These are phyloP conservation scores for Endocalyx cinctus DNA, from an alignment of 2,329 filamentous ascomycete genomes.

Conservation along the genomic window DNA sequence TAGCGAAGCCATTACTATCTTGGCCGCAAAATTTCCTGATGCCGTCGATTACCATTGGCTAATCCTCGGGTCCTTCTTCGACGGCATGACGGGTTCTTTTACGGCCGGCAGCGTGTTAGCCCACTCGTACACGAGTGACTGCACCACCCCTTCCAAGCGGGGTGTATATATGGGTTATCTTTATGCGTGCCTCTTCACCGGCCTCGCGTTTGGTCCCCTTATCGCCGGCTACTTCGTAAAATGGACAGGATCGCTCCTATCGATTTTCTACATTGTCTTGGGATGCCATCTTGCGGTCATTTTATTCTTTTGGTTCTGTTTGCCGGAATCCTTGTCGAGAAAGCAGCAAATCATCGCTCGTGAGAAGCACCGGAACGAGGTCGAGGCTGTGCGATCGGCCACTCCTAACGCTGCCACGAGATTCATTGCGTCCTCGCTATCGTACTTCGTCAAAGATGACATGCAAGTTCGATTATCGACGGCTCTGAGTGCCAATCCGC, in stretches of 20 bases:
- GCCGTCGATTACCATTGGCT: slow-evolving; percentile 72
- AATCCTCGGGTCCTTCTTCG: slow-evolving; percentile 69
- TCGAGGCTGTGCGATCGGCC: slow-evolving; percentile 26
- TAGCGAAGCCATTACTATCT: slow-evolving; percentile 71
- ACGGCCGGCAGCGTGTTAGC: slow-evolving; percentile 72
- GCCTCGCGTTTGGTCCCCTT: slow-evolving; percentile 83
- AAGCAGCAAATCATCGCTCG: slow-evolving; percentile 66
- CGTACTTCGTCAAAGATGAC: slow-evolving; percentile 14
- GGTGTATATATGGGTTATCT: slow-evolving; percentile 85
- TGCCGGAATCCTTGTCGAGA: slow-evolving; percentile 81
- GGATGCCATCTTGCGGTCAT: slow-evolving; percentile 71
- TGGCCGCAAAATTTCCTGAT: slow-evolving; percentile 72
- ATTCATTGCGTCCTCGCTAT: slow-evolving; percentile 14
- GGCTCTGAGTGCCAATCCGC: slow-evolving; percentile 55
- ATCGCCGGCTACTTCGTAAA: slow-evolving; percentile 76
- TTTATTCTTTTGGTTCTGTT: slow-evolving; percentile 61
- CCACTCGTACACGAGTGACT: slow-evolving; percentile 87
- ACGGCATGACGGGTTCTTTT: slow-evolving; percentile 85
- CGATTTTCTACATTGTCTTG: slow-evolving; percentile 80
- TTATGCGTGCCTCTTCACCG: slow-evolving; percentile 81
- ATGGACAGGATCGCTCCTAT: slow-evolving; percentile 67
- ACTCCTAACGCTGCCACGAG: slow-evolving; percentile 13
- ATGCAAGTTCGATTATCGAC: slow-evolving; percentile 25
- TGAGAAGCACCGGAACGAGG: slow-evolving; percentile 56
- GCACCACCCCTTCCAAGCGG: slow-evolving; percentile 72